Evolutionary conservation across 768 basidiomycete species (phyloP), one percentile per base, ranked within the genome.

Genomic region (Auriscalpium microsporum): DNA sequence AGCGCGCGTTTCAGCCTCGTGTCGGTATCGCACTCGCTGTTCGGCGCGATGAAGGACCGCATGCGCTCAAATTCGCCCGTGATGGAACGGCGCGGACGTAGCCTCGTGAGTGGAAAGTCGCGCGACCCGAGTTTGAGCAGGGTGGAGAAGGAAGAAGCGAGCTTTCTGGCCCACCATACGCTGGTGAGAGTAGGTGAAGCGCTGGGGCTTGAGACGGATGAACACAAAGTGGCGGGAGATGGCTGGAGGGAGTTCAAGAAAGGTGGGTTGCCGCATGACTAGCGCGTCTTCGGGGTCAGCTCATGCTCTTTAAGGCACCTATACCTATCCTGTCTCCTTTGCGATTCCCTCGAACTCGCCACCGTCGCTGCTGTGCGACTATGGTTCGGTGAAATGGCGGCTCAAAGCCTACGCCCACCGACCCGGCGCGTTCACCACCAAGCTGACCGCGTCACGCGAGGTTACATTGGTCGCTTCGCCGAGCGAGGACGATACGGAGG

Each of bases 311-410:
- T 35, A 62, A 90, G 94, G 94, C 17, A 87, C 83, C 6, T 97
- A 98, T 67, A 91, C 87, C 16, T 98, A 92, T 69, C 95, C 95
- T 3, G 88, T 99, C 64, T 89, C 89, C 13, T 94, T 97, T 68
- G 76, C 84, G 16, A 84, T 99, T 54, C 91, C 95, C 0, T 75
- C 82, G 6, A 78, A 81, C 56, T 77, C 86, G 3, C 92, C 94
- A 3, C 90, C 95, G 2, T 83, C 84, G 0, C 73, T 94, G 58
- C 74, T 76, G 45, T 84, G 84, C 57, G 80, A 85, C 40, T 87
- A 81, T 61, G 95, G 94, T 9, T 78, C 81, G 3, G 83, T 96
- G 11, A 67, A 67, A 1, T 99, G 96, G 84, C 73, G 75, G 45
- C 78, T 97, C 19, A 87, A 83, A 65, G 94, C 92, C 2, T 78